Evolutionary conservation across 1,284 basidiomycete species (phyloP).

Genomic region (Apiotrichum akiyoshidainum): DNA sequence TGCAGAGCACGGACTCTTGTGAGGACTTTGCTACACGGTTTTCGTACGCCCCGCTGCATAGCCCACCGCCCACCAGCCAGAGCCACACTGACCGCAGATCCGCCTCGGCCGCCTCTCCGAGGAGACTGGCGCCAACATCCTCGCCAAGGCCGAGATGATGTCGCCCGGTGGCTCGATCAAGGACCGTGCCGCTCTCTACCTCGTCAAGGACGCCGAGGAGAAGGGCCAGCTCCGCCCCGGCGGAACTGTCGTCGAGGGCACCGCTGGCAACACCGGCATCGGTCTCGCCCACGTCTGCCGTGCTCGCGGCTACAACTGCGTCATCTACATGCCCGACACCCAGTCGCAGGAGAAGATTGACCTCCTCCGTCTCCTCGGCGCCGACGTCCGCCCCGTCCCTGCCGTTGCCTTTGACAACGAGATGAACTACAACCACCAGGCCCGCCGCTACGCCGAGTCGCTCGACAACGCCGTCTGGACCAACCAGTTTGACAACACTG

Average conservation of each 20-base stretch:
- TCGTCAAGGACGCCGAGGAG: conserved; percentile 85
- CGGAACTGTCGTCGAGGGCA: conserved; percentile 95
- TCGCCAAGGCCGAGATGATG: conserved; percentile 96
- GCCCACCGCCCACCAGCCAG: background rate
- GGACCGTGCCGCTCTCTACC: conserved; percentile 89
- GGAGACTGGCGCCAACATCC: conserved; percentile 80
- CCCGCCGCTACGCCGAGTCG: conserved; percentile 77
- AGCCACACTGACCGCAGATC: conserved; percentile 59
- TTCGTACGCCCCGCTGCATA: too few species aligned
- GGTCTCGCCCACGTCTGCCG: conserved; percentile 91
- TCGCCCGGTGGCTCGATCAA: conserved; percentile 99
- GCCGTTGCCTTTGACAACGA: conserved; percentile 96
- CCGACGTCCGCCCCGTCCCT: conserved; percentile 91
- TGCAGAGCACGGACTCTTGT: too few species aligned
- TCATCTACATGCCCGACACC: conserved; percentile 99
- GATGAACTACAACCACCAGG: conserved; percentile 98
- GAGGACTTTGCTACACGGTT: too few species aligned
- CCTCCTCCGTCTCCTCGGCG: conserved; percentile 91
- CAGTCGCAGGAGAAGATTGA: conserved; percentile 99
- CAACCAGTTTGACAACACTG: conserved; percentile 96
- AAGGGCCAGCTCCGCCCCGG: conserved; percentile 73
- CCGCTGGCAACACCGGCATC: conserved; percentile 98
- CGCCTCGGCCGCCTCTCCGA: conserved; percentile 80
- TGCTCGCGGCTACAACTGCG: conserved; percentile 89
- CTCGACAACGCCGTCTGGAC: conserved; percentile 95